phyloP scores from a whole-genome alignment of 768 basidiomycete genomes.

The Epithele typhae region DNA sequence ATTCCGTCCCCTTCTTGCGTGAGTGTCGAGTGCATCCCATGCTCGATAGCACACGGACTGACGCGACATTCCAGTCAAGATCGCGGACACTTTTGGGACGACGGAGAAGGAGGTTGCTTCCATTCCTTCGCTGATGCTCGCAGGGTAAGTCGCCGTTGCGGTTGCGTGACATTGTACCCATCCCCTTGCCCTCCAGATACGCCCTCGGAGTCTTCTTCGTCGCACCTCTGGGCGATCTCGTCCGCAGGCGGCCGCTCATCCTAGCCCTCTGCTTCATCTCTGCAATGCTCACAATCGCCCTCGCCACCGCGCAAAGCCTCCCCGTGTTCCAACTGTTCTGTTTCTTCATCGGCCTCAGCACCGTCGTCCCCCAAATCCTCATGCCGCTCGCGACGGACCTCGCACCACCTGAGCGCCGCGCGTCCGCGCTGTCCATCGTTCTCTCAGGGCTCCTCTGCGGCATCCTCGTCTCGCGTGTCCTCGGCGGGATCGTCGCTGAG shows the following conservation, averaged over 20 bases:
- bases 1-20: conserved; percentile 79
- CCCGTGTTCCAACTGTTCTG: conserved; percentile 60
- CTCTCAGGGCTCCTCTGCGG: conserved; percentile 66
- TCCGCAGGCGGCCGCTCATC: conserved; percentile 69
- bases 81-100: conserved; percentile 32
- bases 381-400: conserved; percentile 80
- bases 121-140: conserved; percentile 64
- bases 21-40: conserved; percentile 4
- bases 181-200: conserved; percentile 17
- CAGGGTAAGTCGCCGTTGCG: conserved; percentile 41
- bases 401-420: conserved; percentile 68
- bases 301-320: conserved; percentile 58
- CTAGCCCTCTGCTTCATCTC: conserved; percentile 52
- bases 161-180: not conserved
- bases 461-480: conserved; percentile 67
- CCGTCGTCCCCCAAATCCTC: conserved; percentile 73
- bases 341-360: conserved; percentile 66
- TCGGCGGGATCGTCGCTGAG: conserved; percentile 72
- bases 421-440: conserved; percentile 72
- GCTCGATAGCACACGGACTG: not conserved
- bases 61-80: conserved; percentile 14
- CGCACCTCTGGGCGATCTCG: conserved; percentile 79
- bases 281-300: conserved; percentile 61
- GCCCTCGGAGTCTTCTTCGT: conserved; percentile 47
- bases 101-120: conserved; percentile 36